Conservation (phyloP, 768 basidiomycete species). For the Cystobasidiopsis lactophilus region DNA sequence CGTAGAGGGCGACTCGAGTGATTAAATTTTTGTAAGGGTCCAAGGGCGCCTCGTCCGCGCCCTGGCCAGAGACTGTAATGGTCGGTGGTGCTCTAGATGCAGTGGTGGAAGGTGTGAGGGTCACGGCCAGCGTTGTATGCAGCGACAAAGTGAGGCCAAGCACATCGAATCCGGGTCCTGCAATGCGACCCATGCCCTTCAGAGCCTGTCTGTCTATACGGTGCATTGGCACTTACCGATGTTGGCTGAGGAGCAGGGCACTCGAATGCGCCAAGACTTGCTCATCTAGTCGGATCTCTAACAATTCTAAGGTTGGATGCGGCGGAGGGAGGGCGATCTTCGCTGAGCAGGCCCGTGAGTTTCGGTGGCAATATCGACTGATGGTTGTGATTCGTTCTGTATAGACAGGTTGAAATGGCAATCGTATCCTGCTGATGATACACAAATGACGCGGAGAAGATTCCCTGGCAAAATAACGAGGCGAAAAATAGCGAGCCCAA, state of each 20-base stretch:
- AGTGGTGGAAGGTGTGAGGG: conserved; percentile 25
- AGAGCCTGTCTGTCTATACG: not conserved
- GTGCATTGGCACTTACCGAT: not conserved
- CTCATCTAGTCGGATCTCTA: no score
- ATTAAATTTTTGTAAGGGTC: conserved; percentile 91
- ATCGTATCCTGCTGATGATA: no score
- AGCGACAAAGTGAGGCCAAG: conserved; percentile 91
- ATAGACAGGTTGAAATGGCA: no score
- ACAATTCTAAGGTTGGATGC: no score
- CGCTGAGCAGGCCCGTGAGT: no score
- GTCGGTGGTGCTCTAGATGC: conserved; percentile 26
- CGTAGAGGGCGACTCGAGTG: conserved; percentile 90
- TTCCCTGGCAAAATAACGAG: no score
- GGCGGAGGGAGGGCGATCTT: no score
- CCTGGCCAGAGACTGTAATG: conserved; percentile 67
- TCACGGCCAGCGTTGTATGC: conserved; percentile 51
- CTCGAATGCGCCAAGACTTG: not conserved
- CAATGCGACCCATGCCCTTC: not conserved
- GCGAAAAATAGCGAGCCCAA: no score
- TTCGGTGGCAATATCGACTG: no score
- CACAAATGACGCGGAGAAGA: no score
- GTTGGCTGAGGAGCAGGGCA: not conserved
- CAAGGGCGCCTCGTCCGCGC: conserved; percentile 71
- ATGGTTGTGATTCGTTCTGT: no score
- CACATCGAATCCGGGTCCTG: conserved; percentile 36